Evolutionary conservation across 2,329 filamentous ascomycete species (phyloP).

Genomic region (Coniochaeta sp.): DNA sequence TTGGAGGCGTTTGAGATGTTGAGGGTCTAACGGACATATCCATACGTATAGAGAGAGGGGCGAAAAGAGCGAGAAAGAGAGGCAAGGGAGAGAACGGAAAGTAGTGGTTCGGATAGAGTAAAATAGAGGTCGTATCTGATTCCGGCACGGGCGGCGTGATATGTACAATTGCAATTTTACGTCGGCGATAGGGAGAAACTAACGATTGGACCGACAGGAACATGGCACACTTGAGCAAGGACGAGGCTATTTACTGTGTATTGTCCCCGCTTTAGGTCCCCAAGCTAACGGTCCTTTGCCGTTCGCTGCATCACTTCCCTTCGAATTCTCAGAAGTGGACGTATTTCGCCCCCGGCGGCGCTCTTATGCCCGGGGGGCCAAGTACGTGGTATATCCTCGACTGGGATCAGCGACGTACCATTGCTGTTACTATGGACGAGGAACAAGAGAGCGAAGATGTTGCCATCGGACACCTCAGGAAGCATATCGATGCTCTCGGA

Average conservation of each 20-base stretch:
- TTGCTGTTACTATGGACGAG: slow-evolving; percentile 21
- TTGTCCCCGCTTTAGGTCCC: too few relatives aligned
- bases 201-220: too few relatives aligned
- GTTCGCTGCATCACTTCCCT: too few relatives aligned
- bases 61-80: not conserved
- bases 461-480: slow-evolving; percentile 16
- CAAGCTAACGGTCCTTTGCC: too few relatives aligned
- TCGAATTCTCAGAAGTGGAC: not conserved
- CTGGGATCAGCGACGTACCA: slow-evolving; percentile 19
- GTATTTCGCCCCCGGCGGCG: slow-evolving; percentile 1
- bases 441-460: slow-evolving; percentile 15
- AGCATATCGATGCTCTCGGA: slow-evolving; percentile 12
- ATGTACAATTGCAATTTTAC: too few relatives aligned
- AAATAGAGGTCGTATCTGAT: too few relatives aligned
- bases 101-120: too few relatives aligned
- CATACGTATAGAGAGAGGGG: not conserved
- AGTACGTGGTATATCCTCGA: slow-evolving; percentile 20
- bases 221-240: too few relatives aligned
- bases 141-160: too few relatives aligned
- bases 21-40: slow-evolving; percentile 5
- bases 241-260: too few relatives aligned
- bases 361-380: slow-evolving; percentile 9
- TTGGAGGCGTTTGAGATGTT: slow-evolving; percentile 16
- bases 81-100: too few relatives aligned
- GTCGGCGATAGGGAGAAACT: too few relatives aligned